Evolutionary conservation across 805 yeast species (phyloP).

Genomic region (Candida xyloterini): DNA sequence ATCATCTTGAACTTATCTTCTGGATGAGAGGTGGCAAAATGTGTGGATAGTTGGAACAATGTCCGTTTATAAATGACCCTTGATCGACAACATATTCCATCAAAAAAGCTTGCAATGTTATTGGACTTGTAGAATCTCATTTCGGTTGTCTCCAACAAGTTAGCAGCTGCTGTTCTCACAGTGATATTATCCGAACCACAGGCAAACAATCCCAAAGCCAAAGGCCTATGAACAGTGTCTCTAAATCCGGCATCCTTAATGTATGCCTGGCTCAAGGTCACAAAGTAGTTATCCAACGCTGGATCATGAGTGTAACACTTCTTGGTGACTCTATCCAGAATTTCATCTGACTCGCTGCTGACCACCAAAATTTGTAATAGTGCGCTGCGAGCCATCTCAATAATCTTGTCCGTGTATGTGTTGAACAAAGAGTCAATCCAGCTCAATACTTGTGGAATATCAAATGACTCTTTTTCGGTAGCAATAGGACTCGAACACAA

Average conservation of each 20-base stretch:
- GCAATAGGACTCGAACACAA: slow-evolving; percentile 73
- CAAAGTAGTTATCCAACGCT: slow-evolving; percentile 67
- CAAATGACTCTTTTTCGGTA: slow-evolving; percentile 55
- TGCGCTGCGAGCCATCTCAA: slow-evolving; percentile 66
- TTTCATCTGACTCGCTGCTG: slow-evolving; percentile 54
- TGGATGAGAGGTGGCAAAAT: slow-evolving; percentile 61
- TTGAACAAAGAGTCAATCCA: slow-evolving; percentile 80
- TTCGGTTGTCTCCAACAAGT: slow-evolving; percentile 67
- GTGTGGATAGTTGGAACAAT: slow-evolving; percentile 71
- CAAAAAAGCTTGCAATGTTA: slow-evolving; percentile 56
- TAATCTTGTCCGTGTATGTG: slow-evolving; percentile 54
- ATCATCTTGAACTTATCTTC: slow-evolving; percentile 60
- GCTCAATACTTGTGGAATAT: slow-evolving; percentile 58
- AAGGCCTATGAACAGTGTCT: slow-evolving; percentile 57
- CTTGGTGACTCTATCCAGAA: slow-evolving; percentile 56
- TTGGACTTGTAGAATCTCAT: slow-evolving; percentile 51
- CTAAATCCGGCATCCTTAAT: slow-evolving; percentile 47
- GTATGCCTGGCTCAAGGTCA: slow-evolving; percentile 65
- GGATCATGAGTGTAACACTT: slow-evolving; percentile 64
- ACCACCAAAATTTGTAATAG: slow-evolving; percentile 60
- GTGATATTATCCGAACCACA: slow-evolving; percentile 69
- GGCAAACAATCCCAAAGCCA: slow-evolving; percentile 75
- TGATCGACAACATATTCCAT: slow-evolving; percentile 69
- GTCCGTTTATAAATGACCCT: slow-evolving; percentile 86
- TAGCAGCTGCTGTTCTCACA: slow-evolving; percentile 70